A percentile compares a stretch with the other conserved stretches of the same genome.
Evolutionary conservation across 192 early-diverging fungal genomes (phyloP).

Genomic region (Coemansia sp.): DNA sequence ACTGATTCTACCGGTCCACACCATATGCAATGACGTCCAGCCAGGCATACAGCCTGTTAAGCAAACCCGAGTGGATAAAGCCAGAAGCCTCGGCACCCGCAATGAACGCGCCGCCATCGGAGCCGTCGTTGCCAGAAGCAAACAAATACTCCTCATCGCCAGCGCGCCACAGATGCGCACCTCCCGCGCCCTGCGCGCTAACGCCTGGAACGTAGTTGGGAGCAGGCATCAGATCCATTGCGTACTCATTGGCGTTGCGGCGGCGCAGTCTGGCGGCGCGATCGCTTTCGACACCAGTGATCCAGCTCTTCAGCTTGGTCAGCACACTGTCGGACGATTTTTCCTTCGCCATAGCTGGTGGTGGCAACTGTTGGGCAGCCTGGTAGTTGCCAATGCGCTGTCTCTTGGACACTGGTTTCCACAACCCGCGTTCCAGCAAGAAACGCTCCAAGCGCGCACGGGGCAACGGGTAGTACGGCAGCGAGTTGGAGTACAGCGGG

Average conservation of each 20-base stretch:
- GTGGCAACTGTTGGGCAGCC: background rate
- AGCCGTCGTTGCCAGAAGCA: background rate
- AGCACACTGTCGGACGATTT: background rate
- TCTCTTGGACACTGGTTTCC: constrained; percentile 27
- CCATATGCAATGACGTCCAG: constrained; percentile 52
- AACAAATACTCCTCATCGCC: constrained; percentile 9
- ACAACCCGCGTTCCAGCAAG: constrained; percentile 54
- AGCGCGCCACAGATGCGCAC: constrained; percentile 29
- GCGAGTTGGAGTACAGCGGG: constrained; percentile 60
- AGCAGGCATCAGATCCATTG: constrained; percentile 34
- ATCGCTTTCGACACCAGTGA: background rate
- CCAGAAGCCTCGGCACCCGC: constrained; percentile 37
- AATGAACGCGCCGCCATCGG: constrained; percentile 8
- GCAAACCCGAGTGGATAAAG: constrained; percentile 63
- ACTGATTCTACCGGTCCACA: constrained; percentile 2
- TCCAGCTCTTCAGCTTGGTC: background rate
- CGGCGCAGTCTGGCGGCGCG: background rate
- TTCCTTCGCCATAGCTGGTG: background rate
- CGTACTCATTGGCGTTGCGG: constrained; percentile 17
- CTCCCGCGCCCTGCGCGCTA: constrained; percentile 1
- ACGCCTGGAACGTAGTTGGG: constrained; percentile 25
- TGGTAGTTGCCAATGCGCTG: background rate
- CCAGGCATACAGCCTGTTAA: constrained; percentile 64
- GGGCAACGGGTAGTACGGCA: constrained; percentile 61
- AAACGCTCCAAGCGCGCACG: constrained; percentile 58